Conservation (phyloP, 345 rosid species). For the Eucalyptus curtisii region DNA sequence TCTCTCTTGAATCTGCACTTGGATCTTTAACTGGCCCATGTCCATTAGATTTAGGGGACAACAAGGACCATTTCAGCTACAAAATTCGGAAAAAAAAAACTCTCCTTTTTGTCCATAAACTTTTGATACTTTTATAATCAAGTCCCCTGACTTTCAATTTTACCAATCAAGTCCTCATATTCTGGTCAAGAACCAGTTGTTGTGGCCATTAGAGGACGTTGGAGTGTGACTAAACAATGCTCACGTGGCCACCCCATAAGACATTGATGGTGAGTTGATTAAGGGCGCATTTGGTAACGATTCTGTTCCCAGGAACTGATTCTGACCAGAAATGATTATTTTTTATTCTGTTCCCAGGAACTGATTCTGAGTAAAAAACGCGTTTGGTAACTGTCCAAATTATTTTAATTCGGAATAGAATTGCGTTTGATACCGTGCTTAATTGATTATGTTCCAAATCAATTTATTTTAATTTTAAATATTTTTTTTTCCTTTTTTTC, state of each 20-base stretch:
- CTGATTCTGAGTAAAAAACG: no score
- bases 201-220: background rate
- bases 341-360: no score
- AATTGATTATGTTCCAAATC: no score
- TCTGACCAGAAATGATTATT: no score
- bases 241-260: background rate
- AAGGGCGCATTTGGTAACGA: no score
- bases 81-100: background rate
- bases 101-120: background rate
- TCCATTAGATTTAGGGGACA: background rate
- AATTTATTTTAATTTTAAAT: no score
- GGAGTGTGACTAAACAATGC: background rate
- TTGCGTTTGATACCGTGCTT: no score
- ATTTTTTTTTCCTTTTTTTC: no score
- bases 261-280: background rate
- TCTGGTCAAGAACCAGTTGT: fast-evolving
- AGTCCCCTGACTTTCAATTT: fast-evolving
- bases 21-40: background rate
- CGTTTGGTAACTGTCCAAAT: no score
- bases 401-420: no score
- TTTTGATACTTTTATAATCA: background rate
- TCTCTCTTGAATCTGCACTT: background rate
- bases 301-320: no score
- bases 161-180: background rate
- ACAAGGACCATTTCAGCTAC: background rate